Evolutionary conservation across 1,284 basidiomycete species (phyloP).

Genomic region (Leccinum huronense): DNA sequence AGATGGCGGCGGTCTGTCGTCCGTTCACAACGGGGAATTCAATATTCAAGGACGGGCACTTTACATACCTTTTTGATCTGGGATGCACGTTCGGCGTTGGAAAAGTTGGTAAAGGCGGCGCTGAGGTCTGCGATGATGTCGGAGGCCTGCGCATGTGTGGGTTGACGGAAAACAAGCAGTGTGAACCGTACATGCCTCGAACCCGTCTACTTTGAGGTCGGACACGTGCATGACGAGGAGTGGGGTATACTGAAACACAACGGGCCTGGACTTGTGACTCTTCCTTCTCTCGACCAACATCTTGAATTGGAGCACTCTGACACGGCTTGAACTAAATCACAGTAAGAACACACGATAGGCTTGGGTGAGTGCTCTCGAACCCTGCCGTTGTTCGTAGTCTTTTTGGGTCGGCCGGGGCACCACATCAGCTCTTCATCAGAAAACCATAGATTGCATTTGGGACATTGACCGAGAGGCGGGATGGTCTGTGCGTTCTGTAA

Average conservation of each 20-base stretch:
- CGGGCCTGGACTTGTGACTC: too few species aligned
- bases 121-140: constrained; percentile 65
- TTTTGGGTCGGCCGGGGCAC: constrained; percentile 25
- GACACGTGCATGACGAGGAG: not conserved
- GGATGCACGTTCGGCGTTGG: constrained; percentile 71
- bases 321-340: not conserved
- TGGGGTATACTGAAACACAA: too few species aligned
- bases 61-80: constrained; percentile 80
- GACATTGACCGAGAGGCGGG: constrained; percentile 27
- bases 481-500: constrained; percentile 7
- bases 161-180: too few species aligned
- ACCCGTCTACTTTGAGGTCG: not conserved
- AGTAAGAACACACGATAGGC: not conserved
- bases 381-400: not conserved
- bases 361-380: constrained; percentile 19
- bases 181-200: not conserved
- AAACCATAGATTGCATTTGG: constrained; percentile 26
- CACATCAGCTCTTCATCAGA: constrained; percentile 25
- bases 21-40: not conserved
- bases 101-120: constrained; percentile 60
- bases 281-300: not conserved
- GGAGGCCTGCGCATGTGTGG: constrained; percentile 52
- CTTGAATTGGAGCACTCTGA: not conserved
- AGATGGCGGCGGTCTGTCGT: constrained; percentile 87
- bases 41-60: not conserved